Conservation (phyloP, 139 green algal species). For the Monoraphidium neglectum region DNA sequence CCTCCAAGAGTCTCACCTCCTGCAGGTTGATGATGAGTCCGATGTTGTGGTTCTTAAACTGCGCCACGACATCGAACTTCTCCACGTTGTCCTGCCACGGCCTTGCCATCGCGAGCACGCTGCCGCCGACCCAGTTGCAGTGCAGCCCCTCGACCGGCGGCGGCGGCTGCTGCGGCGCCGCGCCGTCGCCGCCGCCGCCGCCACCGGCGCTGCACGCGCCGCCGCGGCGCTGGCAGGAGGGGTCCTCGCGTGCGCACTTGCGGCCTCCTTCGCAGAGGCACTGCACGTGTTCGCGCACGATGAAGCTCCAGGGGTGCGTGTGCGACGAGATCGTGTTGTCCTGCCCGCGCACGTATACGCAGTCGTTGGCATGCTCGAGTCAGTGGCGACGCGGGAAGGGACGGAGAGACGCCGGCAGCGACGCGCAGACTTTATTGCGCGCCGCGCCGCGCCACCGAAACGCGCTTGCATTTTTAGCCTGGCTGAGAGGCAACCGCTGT, state of each 20-base stretch:
- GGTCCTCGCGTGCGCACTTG: constrained; percentile 52
- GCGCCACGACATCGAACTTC: constrained; percentile 40
- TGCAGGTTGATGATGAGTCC: constrained; percentile 78
- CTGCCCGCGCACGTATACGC: too few species aligned
- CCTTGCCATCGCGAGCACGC: constrained; percentile 70
- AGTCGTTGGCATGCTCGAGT: too few species aligned
- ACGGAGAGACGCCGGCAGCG: too few species aligned
- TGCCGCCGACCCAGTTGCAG: constrained; percentile 62
- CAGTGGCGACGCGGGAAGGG: too few species aligned
- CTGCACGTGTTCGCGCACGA: constrained; percentile 41
- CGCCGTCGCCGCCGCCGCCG: too few species aligned
- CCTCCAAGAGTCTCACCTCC: constrained; percentile 43
- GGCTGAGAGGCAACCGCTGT: too few species aligned
- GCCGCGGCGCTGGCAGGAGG: constrained; percentile 39
- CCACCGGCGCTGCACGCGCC: too few species aligned
- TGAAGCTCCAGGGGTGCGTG: constrained; percentile 45
- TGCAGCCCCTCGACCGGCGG: constrained; percentile 65
- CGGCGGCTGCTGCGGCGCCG: too few species aligned
- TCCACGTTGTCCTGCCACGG: constrained; percentile 61
- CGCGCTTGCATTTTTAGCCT: too few species aligned
- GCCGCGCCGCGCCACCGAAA: too few species aligned
- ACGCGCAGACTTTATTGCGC: too few species aligned
- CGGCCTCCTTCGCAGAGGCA: constrained; percentile 41
- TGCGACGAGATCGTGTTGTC: constrained; percentile 44
- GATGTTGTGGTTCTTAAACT: constrained; percentile 52